Percentiles rank a stretch among this genome's conserved stretches.
Conservation (phyloP, 108 stramenopile species). For the Cyclotella cryptica region DNA sequence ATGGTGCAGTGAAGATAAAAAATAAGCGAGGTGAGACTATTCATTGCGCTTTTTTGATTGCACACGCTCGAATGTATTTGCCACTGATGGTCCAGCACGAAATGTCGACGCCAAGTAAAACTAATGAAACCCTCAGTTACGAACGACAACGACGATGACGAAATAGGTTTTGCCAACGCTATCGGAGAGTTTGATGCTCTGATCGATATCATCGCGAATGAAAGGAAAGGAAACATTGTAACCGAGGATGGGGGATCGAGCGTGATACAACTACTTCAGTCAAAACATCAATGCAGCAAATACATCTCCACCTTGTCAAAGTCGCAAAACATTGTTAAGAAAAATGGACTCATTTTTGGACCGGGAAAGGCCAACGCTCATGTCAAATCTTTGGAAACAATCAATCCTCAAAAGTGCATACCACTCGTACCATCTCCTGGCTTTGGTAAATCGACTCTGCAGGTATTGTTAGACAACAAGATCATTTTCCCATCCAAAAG, state of each 20-base stretch:
- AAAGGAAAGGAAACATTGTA: slow-evolving; percentile 42
- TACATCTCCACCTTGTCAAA: slow-evolving; percentile 75
- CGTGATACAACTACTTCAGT: slow-evolving; percentile 54
- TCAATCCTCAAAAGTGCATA: slow-evolving; percentile 17
- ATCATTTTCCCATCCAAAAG: slow-evolving; percentile 56
- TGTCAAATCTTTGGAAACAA: slow-evolving; percentile 54
- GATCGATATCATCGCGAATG: slow-evolving; percentile 78
- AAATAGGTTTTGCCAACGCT: slow-evolving; percentile 66
- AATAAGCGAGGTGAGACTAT: slow-evolving; percentile 28
- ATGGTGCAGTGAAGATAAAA: slow-evolving; percentile 43
- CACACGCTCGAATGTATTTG: neutral
- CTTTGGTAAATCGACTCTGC: slow-evolving; percentile 66
- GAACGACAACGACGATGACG: slow-evolving; percentile 40
- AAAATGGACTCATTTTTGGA: slow-evolving; percentile 78
- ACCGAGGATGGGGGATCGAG: slow-evolving; percentile 22
- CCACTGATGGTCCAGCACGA: neutral
- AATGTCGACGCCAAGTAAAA: slow-evolving; percentile 38
- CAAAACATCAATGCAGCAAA: slow-evolving; percentile 57
- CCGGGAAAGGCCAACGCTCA: slow-evolving; percentile 75
- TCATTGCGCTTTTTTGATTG: neutral
- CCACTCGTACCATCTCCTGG: slow-evolving; percentile 56
- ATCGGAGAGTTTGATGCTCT: slow-evolving; percentile 80
- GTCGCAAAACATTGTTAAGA: slow-evolving; percentile 70
- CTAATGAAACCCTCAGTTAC: slow-evolving; percentile 62
- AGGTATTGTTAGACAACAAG: slow-evolving; percentile 66